Evolutionary conservation across 108 stramenopile genomes (phyloP).

Genomic region (Cylindrotheca closterium): DNA sequence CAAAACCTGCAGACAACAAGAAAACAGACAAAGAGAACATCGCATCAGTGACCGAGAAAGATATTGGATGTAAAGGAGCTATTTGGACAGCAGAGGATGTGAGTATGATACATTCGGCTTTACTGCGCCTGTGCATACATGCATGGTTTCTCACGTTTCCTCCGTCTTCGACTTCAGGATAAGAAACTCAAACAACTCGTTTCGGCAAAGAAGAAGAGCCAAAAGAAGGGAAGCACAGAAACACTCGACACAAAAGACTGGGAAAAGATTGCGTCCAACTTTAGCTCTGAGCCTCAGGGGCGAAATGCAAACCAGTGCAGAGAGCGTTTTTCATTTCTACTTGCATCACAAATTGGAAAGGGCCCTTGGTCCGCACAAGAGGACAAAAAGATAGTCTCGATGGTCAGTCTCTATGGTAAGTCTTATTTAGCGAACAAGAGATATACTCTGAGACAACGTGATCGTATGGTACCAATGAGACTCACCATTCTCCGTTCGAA

Average conservation of each 20-base stretch:
- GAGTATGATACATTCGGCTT: no score
- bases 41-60: not conserved
- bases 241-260: slow-evolving; percentile 17
- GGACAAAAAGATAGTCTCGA: slow-evolving; percentile 42
- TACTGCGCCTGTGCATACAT: no score
- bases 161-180: slow-evolving; percentile 13
- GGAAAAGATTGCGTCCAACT: slow-evolving; percentile 21
- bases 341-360: slow-evolving; percentile 20
- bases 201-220: slow-evolving; percentile 21
- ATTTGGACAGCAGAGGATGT: no score
- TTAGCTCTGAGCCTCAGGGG: not conserved
- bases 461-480: no score
- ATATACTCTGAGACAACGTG: no score
- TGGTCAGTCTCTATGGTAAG: slow-evolving; percentile 57
- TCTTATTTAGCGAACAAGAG: no score
- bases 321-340: slow-evolving; percentile 23
- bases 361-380: slow-evolving; percentile 78
- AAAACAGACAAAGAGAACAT: not conserved
- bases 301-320: slow-evolving; percentile 23
- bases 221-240: slow-evolving; percentile 19
- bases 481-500: no score
- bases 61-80: not conserved
- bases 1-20: not conserved
- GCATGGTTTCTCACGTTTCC: not conserved
- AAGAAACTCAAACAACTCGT: slow-evolving; percentile 29